Evolutionary conservation across 768 basidiomycete genomes (phyloP), one percentile per base, ranked within the genome.

Genomic region (Dendrothele bispora): DNA sequence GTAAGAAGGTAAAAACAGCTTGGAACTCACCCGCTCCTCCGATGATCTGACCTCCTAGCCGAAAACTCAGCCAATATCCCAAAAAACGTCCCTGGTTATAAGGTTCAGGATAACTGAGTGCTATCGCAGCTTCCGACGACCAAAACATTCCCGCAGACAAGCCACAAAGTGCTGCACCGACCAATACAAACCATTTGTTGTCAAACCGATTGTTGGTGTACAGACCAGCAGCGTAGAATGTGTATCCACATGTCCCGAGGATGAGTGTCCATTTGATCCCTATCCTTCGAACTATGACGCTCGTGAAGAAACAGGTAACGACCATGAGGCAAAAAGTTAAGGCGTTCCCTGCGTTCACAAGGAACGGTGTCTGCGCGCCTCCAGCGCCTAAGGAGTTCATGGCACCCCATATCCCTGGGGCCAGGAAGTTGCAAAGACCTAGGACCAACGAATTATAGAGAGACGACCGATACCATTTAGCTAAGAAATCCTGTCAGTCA

Each of bases 331-430:
- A 2, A 21, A 49, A 49, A 11, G 28, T 29, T 4, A 43, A 25
- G 4, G 51, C 51, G n/a, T 52, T 52, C 8, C 47, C 38, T 3
- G 47, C 29, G 35, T 52, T 52, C 30, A 52, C 47, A 3, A 52
- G 40, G 12, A 18, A 36, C 15, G 51, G 51, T 11, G 8, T 24
- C 18, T 36, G 22, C 12, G 39, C 47, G 4, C 51, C 51, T 3
- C 51, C 51, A 5, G 51, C 51, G 11, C 51, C 51, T 12, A 52
- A 35, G 5, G 51, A 48, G 27, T 52, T 52, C 51, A 52, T 52
- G 6, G 51, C 51, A 17, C 25, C 26, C 51, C 51, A 52, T 17
- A 52, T 38, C 12, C 50, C 49, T 4, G 49, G 49, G 10, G 49
- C 49, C 15, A 32, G 20, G 14, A 51, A 39, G 29, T 43, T 43